Evolutionary conservation across 805 yeast species (phyloP), one percentile per base, ranked within the genome.

Genomic region (Blastobotrys robertii): DNA sequence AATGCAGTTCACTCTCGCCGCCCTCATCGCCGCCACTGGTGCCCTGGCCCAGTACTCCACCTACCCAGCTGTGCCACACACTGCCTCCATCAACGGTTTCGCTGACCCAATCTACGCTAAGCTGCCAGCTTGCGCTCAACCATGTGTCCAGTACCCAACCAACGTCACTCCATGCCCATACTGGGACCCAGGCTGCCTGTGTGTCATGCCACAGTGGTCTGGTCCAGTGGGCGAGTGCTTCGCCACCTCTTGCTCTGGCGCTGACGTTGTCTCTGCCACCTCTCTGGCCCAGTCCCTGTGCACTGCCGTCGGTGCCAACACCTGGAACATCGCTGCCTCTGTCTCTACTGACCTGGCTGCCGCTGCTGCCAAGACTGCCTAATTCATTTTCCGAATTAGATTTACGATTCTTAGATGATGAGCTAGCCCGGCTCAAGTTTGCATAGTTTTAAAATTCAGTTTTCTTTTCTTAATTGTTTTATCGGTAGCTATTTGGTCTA

Each of bases 151-250:
- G 25, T 39, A 34, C 14, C 52, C 59, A 22, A 61, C 66, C 9
- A 56, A 58, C 16, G 65, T 59, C 42, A 68, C 74, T 5, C 73
- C 73, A 28, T 70, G 76, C 49, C 76, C 76, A 37, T 68, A 70
- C 54, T 70, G 74, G 74, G 75, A 70, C 50, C 67, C 74, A 25
- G 75, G 75, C 7, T 70, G 75, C 47, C 60, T 70, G 38, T 70
- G 74, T 52, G 70, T 69, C 28, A 68, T 70, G 71, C 68, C 72
- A 11, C 68, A 64, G 47, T 69, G 70, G 69, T 60, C 66, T 30
- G 71, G 71, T 4, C 44, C 50, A 42, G 73, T 70, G 8, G 74
- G 64, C 14, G 60, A 60, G 34, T 70, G 75, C 52, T 51, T 69
- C 42, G 72, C 70, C 28, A 44, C 52, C 12, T 48, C 53, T 22